Conservation (phyloP, 208 protist species). For the Leishmania tarentolae region DNA sequence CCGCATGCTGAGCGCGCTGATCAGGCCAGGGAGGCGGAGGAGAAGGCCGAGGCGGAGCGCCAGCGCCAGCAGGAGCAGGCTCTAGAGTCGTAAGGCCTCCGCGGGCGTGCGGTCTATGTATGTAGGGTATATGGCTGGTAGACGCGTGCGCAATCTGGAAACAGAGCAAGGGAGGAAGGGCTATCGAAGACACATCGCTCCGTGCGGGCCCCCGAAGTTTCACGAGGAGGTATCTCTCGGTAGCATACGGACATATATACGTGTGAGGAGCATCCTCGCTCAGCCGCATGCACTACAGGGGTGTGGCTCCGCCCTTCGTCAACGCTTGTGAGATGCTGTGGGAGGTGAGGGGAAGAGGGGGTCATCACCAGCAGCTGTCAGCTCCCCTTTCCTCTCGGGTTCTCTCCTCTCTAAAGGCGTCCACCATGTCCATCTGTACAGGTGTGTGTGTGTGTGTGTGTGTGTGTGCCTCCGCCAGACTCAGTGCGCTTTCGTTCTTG, state of each 20-base stretch:
- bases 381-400: not conserved
- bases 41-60: constrained; percentile 76
- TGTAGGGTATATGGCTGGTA: not conserved
- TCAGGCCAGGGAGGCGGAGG: constrained; percentile 69
- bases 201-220: not conserved
- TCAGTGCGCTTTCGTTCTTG: not conserved
- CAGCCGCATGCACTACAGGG: not conserved
- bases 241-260: not conserved
- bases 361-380: not conserved
- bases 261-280: not conserved
- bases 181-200: not conserved
- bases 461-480: not conserved
- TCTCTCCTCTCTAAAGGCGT: not conserved
- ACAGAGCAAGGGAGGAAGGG: not conserved
- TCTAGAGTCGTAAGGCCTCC: constrained; percentile 35
- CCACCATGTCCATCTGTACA: not conserved
- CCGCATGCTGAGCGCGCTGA: constrained; percentile 75
- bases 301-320: not conserved
- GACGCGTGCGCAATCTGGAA: not conserved
- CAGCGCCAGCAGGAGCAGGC: constrained; percentile 76
- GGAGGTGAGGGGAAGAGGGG: not conserved
- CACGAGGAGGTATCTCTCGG: not conserved
- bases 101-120: not conserved
- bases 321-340: not conserved
- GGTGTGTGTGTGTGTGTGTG: not conserved